These are phyloP conservation scores for Skeletonema costatum DNA, from an alignment of 108 stramenopile species.

Conservation along the genomic window DNA sequence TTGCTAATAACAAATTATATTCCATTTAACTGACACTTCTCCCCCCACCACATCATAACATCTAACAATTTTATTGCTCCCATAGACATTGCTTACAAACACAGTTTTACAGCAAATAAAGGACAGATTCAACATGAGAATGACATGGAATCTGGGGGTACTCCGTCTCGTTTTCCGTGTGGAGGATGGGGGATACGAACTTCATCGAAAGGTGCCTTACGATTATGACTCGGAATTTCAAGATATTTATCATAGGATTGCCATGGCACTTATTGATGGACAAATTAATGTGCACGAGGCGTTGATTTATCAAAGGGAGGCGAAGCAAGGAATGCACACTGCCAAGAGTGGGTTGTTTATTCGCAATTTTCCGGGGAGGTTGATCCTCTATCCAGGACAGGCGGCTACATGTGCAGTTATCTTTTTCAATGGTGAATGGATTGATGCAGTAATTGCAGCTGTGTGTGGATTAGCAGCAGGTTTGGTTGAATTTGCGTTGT, in stretches of 20 bases:
- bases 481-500: slow-evolving; percentile 34
- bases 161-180: slow-evolving; percentile 46
- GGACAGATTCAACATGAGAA: slow-evolving; percentile 36
- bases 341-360: slow-evolving; percentile 44
- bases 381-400: slow-evolving; percentile 48
- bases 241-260: slow-evolving; percentile 51
- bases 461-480: slow-evolving; percentile 40
- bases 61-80: slow-evolving; percentile 31
- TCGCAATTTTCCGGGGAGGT: slow-evolving; percentile 46
- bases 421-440: slow-evolving; percentile 39
- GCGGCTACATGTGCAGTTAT: slow-evolving; percentile 51
- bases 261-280: slow-evolving; percentile 46
- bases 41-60: background rate
- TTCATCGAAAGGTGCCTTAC: slow-evolving; percentile 54
- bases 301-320: slow-evolving; percentile 43
- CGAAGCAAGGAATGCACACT: slow-evolving; percentile 48
- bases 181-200: slow-evolving; percentile 53
- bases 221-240: slow-evolving; percentile 61
- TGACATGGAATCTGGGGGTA: slow-evolving; percentile 59
- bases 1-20: too few species aligned
- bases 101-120: background rate
- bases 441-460: slow-evolving; percentile 43
- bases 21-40: too few species aligned
- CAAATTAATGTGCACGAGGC: slow-evolving; percentile 51
- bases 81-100: background rate